Evolutionary conservation across 2,329 filamentous ascomycete species (phyloP).

Genomic region (Arthrobotrys iridis): DNA sequence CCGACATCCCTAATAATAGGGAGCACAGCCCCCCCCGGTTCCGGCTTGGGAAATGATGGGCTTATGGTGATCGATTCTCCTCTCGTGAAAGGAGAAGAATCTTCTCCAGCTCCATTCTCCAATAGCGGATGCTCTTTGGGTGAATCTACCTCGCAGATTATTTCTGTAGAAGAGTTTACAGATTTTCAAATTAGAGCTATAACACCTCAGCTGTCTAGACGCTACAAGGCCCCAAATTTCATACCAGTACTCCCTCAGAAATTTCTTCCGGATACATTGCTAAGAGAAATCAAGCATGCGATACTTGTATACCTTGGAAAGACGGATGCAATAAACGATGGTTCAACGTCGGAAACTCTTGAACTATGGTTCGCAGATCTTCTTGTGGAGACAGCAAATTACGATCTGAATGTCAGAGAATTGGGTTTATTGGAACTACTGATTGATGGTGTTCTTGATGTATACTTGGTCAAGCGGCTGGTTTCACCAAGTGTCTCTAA

Average conservation of each 20-base stretch:
- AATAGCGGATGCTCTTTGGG: too few relatives aligned
- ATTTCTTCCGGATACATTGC: neutral
- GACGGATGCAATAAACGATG: neutral
- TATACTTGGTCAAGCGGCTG: neutral
- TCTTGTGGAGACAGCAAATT: neutral
- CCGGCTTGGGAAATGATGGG: too few relatives aligned
- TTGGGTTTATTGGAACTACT: neutral
- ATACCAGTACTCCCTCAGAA: neutral
- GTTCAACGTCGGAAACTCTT: neutral
- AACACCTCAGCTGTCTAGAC: neutral
- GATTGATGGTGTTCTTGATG: neutral
- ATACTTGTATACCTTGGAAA: neutral
- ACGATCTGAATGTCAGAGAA: neutral
- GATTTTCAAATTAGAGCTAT: neutral
- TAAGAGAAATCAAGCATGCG: neutral
- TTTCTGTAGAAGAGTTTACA: neutral
- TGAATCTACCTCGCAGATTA: neutral
- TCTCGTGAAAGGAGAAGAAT: too few relatives aligned
- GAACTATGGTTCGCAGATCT: neutral
- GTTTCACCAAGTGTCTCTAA: neutral
- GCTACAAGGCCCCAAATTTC: neutral
- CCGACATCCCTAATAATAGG: too few relatives aligned
- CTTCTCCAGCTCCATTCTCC: too few relatives aligned
- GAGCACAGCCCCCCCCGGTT: too few relatives aligned
- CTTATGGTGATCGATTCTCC: too few relatives aligned